Percentiles rank a stretch among this genome's conserved stretches.
These are phyloP conservation scores for Omphalotus guepiniiformis DNA, from an alignment of 768 basidiomycete genomes.

Conservation along the genomic window DNA sequence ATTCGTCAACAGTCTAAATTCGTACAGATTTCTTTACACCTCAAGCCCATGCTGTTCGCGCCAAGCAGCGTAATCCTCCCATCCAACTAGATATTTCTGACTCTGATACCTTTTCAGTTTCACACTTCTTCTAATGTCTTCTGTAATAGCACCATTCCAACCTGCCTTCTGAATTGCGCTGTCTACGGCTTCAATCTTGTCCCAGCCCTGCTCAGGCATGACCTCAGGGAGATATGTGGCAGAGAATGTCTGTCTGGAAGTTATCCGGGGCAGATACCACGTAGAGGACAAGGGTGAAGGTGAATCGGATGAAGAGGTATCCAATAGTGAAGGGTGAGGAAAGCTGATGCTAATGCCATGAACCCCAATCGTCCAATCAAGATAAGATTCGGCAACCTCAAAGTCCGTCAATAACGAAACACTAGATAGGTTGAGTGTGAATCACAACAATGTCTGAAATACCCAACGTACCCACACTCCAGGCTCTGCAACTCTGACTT, in stretches of 20 bases:
- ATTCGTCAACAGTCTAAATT: neutral
- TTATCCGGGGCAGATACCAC: slow-evolving; percentile 46
- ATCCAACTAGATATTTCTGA: slow-evolving; percentile 57
- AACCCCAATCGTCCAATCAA: slow-evolving; percentile 89
- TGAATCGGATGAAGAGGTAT: slow-evolving; percentile 50
- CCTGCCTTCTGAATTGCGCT: slow-evolving; percentile 94
- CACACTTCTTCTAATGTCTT: slow-evolving; percentile 73
- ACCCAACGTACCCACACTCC: slow-evolving; percentile 74
- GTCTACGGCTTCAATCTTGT: slow-evolving; percentile 82
- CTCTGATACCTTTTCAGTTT: slow-evolving; percentile 83
- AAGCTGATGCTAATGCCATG: slow-evolving; percentile 93
- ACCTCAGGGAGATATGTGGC: slow-evolving; percentile 95
- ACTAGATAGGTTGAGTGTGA: slow-evolving; percentile 34
- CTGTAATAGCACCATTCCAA: slow-evolving; percentile 77
- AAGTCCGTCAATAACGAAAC: slow-evolving; percentile 93
- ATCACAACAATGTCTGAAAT: neutral
- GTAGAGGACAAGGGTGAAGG: slow-evolving; percentile 74
- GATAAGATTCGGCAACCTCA: slow-evolving; percentile 75
- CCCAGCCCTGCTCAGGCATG: slow-evolving; percentile 91
- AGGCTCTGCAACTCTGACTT: slow-evolving; percentile 71
- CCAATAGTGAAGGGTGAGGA: slow-evolving; percentile 67
- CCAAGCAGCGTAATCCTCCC: slow-evolving; percentile 80
- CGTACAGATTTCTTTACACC: neutral
- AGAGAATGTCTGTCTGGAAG: slow-evolving; percentile 58
- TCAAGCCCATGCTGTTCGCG: slow-evolving; percentile 39